Conservation (phyloP, 2,329 filamentous ascomycete species). For the Pseudogymnoascus sp. region DNA sequence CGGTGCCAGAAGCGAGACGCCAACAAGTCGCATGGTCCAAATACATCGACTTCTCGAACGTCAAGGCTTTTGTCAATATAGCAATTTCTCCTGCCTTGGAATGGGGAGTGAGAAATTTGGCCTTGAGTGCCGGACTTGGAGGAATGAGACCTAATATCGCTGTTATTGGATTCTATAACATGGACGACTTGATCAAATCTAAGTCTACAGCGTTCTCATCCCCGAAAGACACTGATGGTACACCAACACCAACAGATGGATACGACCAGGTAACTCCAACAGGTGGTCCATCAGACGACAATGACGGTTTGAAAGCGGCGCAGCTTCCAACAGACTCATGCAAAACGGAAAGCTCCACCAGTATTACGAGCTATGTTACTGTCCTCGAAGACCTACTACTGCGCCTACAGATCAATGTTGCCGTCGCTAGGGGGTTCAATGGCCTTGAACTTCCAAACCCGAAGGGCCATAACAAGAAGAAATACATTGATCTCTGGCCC, state of each 20-base stretch:
- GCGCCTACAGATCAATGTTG: constrained; percentile 73
- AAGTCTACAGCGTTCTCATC: background rate
- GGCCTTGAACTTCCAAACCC: constrained; percentile 61
- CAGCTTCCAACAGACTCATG: constrained; percentile 63
- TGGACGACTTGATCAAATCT: constrained; percentile 64
- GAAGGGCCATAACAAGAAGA: constrained; percentile 52
- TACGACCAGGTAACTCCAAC: background rate
- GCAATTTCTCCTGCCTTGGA: constrained; percentile 74
- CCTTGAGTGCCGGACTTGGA: constrained; percentile 72
- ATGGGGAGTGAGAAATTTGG: constrained; percentile 78
- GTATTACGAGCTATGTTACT: constrained; percentile 67
- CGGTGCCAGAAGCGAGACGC: constrained; percentile 71
- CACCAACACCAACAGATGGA: background rate
- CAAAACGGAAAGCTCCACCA: constrained; percentile 60
- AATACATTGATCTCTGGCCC: constrained; percentile 82
- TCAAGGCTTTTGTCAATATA: constrained; percentile 85
- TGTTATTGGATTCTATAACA: constrained; percentile 70
- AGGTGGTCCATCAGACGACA: constrained; percentile 39
- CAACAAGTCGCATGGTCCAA: constrained; percentile 80
- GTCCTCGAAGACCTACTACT: constrained; percentile 76
- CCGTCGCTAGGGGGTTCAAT: constrained; percentile 74
- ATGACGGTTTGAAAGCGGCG: constrained; percentile 48
- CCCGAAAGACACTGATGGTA: constrained; percentile 21
- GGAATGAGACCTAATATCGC: constrained; percentile 88
- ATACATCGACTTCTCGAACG: constrained; percentile 77